phyloP scores from a whole-genome alignment of 768 basidiomycete genomes.

The Cystobasidium onofrii region DNA sequence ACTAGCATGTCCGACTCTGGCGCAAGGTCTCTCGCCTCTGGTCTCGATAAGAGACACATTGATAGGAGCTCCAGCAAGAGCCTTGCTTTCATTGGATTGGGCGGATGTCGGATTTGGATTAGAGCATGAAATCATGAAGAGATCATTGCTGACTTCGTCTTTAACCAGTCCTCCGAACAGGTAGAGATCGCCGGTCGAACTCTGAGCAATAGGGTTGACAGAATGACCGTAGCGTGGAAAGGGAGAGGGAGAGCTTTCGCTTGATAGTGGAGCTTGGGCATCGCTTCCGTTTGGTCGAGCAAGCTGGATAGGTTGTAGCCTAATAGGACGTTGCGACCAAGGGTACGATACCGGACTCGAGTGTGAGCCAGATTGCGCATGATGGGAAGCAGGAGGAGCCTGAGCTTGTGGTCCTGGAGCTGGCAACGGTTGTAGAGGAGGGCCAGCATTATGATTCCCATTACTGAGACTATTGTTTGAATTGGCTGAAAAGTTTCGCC shows the following conservation, averaged over 20 bases:
- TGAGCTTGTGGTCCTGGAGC: neutral
- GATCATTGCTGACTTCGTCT: conserved; percentile 79
- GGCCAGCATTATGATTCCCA: neutral
- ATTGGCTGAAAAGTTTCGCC: neutral
- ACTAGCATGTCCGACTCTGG: conserved; percentile 91
- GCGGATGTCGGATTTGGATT: neutral
- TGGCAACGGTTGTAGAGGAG: neutral
- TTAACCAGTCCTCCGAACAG: conserved; percentile 94
- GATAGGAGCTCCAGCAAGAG: conserved; percentile 59
- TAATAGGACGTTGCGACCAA: conserved; percentile 20
- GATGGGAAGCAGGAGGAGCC: neutral
- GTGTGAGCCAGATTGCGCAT: neutral
- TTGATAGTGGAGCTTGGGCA: neutral
- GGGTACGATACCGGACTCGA: conserved; percentile 23
- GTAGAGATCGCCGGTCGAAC: conserved; percentile 70
- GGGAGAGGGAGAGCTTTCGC: conserved; percentile 60
- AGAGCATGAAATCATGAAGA: conserved; percentile 64
- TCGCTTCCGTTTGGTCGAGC: neutral
- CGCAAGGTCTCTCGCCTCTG: conserved; percentile 73
- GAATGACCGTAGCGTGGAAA: conserved; percentile 96
- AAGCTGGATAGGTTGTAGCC: conserved; percentile 10
- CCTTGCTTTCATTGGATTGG: neutral
- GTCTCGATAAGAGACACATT: conserved; percentile 77
- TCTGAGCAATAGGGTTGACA: conserved; percentile 61
- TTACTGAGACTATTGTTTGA: neutral